phyloP scores from a whole-genome alignment of 768 basidiomycete species.

The Pisolithus tinctorius region DNA sequence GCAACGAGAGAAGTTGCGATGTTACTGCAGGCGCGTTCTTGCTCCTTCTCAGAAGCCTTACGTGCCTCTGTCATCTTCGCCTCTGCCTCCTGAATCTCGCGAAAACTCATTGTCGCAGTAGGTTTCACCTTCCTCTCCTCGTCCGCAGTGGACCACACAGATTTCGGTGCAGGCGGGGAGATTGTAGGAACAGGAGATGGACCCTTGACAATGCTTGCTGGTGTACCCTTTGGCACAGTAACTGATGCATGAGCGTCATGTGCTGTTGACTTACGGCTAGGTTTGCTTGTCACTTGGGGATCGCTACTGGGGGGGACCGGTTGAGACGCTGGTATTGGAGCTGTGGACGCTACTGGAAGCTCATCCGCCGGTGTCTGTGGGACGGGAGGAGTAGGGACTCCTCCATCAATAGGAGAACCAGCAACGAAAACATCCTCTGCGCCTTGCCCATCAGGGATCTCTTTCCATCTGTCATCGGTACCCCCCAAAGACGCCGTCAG shows the following conservation, averaged over 20 bases:
- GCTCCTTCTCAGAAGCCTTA: conserved; percentile 68
- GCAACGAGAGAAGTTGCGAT: conserved; percentile 20
- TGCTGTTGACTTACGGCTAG: conserved; percentile 21
- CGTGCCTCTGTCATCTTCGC: conserved; percentile 71
- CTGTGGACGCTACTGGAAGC: neutral
- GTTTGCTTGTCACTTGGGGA: conserved; percentile 17
- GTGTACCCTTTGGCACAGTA: conserved; percentile 13
- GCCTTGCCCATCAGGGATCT: conserved; percentile 33
- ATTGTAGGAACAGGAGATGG: conserved; percentile 16
- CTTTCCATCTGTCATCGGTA: conserved; percentile 43
- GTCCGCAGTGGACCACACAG: conserved; percentile 65
- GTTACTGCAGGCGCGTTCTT: conserved; percentile 52
- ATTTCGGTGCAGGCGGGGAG: conserved; percentile 33
- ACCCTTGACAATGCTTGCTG: conserved; percentile 12
- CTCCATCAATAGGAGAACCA: conserved; percentile 14
- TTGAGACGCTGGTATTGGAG: conserved; percentile 1
- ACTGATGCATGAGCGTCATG: conserved; percentile 20
- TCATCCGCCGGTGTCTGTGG: conserved; percentile 11
- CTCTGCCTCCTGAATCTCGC: conserved; percentile 95
- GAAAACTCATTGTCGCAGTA: conserved; percentile 55
- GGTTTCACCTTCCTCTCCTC: conserved; percentile 52
- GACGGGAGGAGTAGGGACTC: conserved; percentile 9
- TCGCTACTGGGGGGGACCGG: conserved; percentile 4
- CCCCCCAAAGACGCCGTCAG: conserved; percentile 39
- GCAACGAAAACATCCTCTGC: conserved; percentile 15